These are phyloP conservation scores for Magnusiomyces fungicola DNA, from an alignment of 1,139 yeast species.

Conservation along the genomic window DNA sequence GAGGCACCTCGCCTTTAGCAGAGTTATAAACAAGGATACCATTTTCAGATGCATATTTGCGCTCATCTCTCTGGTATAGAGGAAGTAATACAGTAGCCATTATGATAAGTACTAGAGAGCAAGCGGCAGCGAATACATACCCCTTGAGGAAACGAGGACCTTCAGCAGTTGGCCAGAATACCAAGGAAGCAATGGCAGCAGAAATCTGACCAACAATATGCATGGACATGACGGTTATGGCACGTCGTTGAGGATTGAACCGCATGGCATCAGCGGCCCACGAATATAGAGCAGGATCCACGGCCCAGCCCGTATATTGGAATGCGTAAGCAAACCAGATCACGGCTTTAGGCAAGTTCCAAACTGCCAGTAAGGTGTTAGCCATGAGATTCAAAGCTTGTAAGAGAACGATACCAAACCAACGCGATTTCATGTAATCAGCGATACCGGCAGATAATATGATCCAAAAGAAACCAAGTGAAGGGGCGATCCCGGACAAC, in stretches of 20 bases:
- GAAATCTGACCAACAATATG: constrained; percentile 35
- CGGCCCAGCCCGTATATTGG: constrained; percentile 41
- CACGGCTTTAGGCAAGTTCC: constrained; percentile 41
- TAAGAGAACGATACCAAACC: constrained; percentile 50
- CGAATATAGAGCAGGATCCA: constrained; percentile 25
- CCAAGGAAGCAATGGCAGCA: constrained; percentile 19
- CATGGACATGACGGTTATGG: constrained; percentile 35
- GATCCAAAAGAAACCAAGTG: constrained; percentile 46
- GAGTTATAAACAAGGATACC: constrained; percentile 32
- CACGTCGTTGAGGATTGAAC: constrained; percentile 33
- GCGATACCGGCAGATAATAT: constrained; percentile 40
- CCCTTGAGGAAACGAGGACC: constrained; percentile 48
- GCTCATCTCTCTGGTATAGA: constrained; percentile 53
- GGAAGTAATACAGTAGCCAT: constrained; percentile 45
- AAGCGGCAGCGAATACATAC: constrained; percentile 45
- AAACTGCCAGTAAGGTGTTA: constrained; percentile 39
- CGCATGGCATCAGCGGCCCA: constrained; percentile 19
- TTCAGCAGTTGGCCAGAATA: constrained; percentile 43
- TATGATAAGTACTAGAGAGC: constrained; percentile 42
- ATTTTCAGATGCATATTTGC: constrained; percentile 42
- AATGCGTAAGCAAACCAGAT: constrained; percentile 44
- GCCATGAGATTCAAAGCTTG: constrained; percentile 43
- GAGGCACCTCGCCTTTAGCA: constrained; percentile 10
- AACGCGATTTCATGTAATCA: constrained; percentile 48
- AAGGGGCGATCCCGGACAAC: constrained; percentile 43